Evolutionary conservation across 768 basidiomycete species (phyloP).

Genomic region (Mycena rosella): DNA sequence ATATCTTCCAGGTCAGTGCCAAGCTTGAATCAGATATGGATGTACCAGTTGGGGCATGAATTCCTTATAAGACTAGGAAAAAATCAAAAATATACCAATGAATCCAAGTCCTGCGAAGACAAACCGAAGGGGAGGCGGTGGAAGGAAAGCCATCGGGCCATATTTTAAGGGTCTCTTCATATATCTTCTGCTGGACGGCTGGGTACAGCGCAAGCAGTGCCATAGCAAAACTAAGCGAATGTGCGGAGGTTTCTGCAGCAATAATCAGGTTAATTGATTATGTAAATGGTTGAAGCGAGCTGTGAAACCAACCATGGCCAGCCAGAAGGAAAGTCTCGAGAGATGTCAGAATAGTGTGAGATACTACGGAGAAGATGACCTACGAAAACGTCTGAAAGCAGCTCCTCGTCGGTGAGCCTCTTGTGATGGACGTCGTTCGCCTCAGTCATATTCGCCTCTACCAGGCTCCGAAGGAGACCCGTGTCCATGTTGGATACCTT

Average conservation of each 20-base stretch:
- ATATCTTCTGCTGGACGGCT: slow-evolving; percentile 60
- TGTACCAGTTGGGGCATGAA: slow-evolving; percentile 53
- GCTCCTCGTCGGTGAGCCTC: slow-evolving; percentile 57
- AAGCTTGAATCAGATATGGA: not conserved
- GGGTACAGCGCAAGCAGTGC: slow-evolving; percentile 63
- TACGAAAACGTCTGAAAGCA: slow-evolving; percentile 64
- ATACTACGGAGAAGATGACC: slow-evolving; percentile 29
- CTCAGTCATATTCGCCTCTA: slow-evolving; percentile 59
- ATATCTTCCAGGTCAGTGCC: not conserved
- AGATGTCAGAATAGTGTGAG: not conserved
- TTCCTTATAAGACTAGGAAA: slow-evolving; percentile 55
- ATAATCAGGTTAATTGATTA: not conserved
- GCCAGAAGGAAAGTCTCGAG: slow-evolving; percentile 60
- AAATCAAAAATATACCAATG: not conserved
- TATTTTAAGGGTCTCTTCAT: slow-evolving; percentile 52
- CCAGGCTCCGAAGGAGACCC: slow-evolving; percentile 58
- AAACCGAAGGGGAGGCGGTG: slow-evolving; percentile 44
- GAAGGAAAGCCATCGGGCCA: slow-evolving; percentile 55
- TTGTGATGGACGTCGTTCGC: slow-evolving; percentile 45
- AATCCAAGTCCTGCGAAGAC: slow-evolving; percentile 23
- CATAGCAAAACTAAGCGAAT: slow-evolving; percentile 58
- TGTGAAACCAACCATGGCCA: slow-evolving; percentile 59
- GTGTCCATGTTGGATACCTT: slow-evolving; percentile 44
- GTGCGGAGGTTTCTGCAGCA: slow-evolving; percentile 59
- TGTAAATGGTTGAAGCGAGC: too few relatives aligned